phyloP scores from a whole-genome alignment of 768 basidiomycete species.

The Termitomyces sp. region DNA sequence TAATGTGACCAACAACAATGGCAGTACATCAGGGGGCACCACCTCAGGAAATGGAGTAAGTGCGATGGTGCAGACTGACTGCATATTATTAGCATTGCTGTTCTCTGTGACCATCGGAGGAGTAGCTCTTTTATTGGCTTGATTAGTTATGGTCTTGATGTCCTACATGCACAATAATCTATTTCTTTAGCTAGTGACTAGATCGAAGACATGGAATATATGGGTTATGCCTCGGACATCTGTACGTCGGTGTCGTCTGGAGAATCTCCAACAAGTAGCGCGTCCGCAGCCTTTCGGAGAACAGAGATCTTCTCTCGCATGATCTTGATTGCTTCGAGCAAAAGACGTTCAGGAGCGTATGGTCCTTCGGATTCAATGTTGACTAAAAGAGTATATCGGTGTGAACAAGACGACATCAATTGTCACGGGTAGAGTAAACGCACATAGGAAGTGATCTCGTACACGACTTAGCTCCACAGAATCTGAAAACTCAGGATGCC shows the following conservation, averaged over 20 bases:
- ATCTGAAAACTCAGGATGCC: slow-evolving; percentile 86
- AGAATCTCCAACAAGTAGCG: slow-evolving; percentile 37
- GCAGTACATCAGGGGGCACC: neutral
- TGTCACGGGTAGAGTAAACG: slow-evolving; percentile 19
- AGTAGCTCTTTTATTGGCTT: slow-evolving; percentile 1
- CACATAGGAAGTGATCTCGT: slow-evolving; percentile 91
- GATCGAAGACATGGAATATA: neutral
- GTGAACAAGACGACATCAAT: neutral
- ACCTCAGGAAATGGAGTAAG: slow-evolving; percentile 1
- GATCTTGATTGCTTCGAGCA: slow-evolving; percentile 75
- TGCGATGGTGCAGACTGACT: neutral
- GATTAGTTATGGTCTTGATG: neutral
- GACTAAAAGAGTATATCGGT: slow-evolving; percentile 38
- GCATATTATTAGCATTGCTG: neutral
- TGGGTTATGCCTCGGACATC: slow-evolving; percentile 39
- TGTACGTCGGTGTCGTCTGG: slow-evolving; percentile 40
- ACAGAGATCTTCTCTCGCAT: slow-evolving; percentile 74
- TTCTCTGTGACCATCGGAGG: neutral
- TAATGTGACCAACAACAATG: slow-evolving; percentile 20
- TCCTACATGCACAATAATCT: neutral
- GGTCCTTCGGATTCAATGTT: slow-evolving; percentile 89
- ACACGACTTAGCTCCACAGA: slow-evolving; percentile 80
- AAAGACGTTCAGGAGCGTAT: slow-evolving; percentile 77
- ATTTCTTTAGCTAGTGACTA: neutral
- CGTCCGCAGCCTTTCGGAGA: slow-evolving; percentile 54